These are phyloP conservation scores for Sugiyamaella neomexicana DNA, from an alignment of 1,139 yeast genomes.

Conservation along the genomic window DNA sequence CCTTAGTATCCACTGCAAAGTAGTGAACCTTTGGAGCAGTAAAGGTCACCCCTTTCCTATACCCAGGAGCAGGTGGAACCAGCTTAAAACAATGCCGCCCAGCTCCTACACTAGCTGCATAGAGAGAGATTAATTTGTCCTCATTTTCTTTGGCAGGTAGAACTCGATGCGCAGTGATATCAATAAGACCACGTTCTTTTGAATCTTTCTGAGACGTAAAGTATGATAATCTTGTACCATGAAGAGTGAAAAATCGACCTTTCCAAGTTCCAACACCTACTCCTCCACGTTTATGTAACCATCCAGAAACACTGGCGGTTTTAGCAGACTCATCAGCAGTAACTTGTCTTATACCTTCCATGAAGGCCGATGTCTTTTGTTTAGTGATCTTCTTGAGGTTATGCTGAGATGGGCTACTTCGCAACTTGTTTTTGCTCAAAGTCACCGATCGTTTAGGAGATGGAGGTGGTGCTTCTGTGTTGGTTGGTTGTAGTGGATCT, in stretches of 20 bases:
- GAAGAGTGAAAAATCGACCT: conserved; percentile 81
- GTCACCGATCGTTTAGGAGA: conserved; percentile 20
- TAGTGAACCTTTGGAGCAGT: conserved; percentile 95
- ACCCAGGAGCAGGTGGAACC: conserved; percentile 98
- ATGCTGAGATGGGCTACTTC: conserved; percentile 33
- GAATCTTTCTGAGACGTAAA: conserved; percentile 78
- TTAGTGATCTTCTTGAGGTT: conserved; percentile 35
- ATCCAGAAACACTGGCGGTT: conserved; percentile 78
- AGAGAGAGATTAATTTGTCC: conserved; percentile 77
- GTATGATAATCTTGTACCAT: conserved; percentile 90
- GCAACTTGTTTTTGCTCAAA: conserved; percentile 4
- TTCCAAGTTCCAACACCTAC: conserved; percentile 89
- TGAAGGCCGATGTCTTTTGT: conserved; percentile 79
- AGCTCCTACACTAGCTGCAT: conserved; percentile 90
- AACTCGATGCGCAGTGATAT: conserved; percentile 92
- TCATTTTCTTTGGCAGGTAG: conserved; percentile 70
- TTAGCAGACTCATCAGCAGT: conserved; percentile 78
- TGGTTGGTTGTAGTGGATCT: conserved; percentile 21
- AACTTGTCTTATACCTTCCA: conserved; percentile 80
- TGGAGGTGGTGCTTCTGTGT: conserved; percentile 13
- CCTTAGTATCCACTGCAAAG: conserved; percentile 89
- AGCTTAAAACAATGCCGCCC: conserved; percentile 91
- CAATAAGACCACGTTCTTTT: conserved; percentile 88
- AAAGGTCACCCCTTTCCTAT: conserved; percentile 89
- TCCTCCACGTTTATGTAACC: conserved; percentile 94